Conservation (phyloP, 768 basidiomycete genomes). For the Phylloporus sp. region DNA sequence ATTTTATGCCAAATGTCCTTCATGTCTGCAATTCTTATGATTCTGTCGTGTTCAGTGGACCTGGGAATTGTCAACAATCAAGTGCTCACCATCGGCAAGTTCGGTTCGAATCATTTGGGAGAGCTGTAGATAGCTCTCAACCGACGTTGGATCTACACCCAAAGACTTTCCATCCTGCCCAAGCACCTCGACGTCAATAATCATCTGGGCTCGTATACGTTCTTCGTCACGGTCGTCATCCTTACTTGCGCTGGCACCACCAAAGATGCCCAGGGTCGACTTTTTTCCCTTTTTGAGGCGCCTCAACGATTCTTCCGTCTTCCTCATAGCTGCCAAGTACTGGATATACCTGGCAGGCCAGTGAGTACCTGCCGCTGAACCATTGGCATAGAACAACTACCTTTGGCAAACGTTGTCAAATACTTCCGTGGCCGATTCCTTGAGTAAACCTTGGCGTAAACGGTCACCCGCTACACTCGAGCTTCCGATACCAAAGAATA, state of each 20-base stretch:
- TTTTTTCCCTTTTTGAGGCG: constrained; percentile 86
- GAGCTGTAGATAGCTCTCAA: constrained; percentile 50
- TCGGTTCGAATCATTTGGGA: constrained; percentile 54
- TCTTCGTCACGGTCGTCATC: constrained; percentile 82
- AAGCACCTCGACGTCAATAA: constrained; percentile 80
- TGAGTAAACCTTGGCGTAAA: constrained; percentile 51
- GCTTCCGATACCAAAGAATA: constrained; percentile 61
- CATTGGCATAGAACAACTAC: constrained; percentile 30
- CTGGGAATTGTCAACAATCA: background rate
- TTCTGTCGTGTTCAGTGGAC: constrained; percentile 7
- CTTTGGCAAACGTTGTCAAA: constrained; percentile 67
- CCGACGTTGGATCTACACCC: constrained; percentile 55
- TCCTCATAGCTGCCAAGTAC: constrained; percentile 79
- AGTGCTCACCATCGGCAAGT: constrained; percentile 34
- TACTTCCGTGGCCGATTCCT: constrained; percentile 52
- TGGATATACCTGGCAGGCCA: constrained; percentile 58
- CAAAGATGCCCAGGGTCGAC: constrained; percentile 74
- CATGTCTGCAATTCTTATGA: constrained; percentile 1
- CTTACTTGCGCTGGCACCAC: constrained; percentile 40
- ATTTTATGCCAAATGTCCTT: background rate
- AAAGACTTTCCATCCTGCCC: constrained; percentile 69
- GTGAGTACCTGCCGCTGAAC: background rate
- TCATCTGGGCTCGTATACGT: constrained; percentile 76
- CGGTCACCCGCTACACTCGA: constrained; percentile 55
- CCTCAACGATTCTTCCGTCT: constrained; percentile 85